Evolutionary conservation across 2,329 filamentous ascomycete species (phyloP).

Genomic region (Incumbomyces lentus): DNA sequence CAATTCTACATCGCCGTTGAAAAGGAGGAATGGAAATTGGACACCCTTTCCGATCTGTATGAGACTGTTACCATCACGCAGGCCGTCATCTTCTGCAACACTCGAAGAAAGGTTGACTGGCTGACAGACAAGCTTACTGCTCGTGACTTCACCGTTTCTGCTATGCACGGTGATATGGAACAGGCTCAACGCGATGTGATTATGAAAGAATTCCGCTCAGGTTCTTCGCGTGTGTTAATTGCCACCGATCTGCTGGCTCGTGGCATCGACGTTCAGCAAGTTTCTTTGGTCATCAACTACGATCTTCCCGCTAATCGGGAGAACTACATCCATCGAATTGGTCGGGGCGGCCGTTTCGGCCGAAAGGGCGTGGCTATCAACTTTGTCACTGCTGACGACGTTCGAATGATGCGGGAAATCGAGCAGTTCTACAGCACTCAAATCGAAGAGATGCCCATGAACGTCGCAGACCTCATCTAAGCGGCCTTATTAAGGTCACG

Average conservation of each 20-base stretch:
- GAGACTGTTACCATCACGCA: conserved; percentile 99
- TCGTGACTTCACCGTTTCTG: conserved; percentile 97
- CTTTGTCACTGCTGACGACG: conserved; percentile 98
- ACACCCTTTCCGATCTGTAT: conserved; percentile 97
- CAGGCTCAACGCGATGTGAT: conserved; percentile 95
- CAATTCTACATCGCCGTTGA: conserved; percentile 99
- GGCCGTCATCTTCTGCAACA: conserved; percentile 99
- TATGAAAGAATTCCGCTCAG: conserved; percentile 99
- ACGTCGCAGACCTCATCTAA: conserved; percentile 46
- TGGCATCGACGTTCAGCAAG: conserved; percentile 99
- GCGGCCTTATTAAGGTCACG: conserved; percentile 5
- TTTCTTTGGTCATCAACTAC: conserved; percentile 99
- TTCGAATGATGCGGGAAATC: conserved; percentile 99
- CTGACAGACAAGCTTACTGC: conserved; percentile 98
- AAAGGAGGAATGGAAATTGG: conserved; percentile 99
- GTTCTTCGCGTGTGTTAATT: conserved; percentile 95
- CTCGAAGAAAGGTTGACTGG: conserved; percentile 99
- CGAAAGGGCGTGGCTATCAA: conserved; percentile 99
- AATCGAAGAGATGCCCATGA: conserved; percentile 99
- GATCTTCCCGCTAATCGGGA: conserved; percentile 97
- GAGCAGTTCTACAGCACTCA: conserved; percentile 99
- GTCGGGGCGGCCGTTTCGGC: conserved; percentile 98
- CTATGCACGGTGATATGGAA: conserved; percentile 99
- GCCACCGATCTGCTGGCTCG: conserved; percentile 94
- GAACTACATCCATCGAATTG: conserved; percentile 99